Conservation (phyloP, 2,329 filamentous ascomycete species). For the Colletotrichum sp. region DNA sequence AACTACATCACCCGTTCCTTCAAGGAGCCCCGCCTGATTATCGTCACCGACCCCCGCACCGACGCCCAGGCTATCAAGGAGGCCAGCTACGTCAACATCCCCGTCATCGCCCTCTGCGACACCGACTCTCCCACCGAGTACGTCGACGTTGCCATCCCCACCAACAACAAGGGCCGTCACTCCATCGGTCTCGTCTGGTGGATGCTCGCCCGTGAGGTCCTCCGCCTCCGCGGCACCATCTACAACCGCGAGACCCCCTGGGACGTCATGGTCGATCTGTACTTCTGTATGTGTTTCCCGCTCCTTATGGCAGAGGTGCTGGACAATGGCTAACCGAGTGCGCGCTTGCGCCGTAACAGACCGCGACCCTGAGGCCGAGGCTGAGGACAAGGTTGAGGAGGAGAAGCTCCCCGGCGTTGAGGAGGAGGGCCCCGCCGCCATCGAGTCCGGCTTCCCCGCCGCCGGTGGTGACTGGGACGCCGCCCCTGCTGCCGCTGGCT, state of each 20-base stretch:
- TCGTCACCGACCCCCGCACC: constrained; percentile 99
- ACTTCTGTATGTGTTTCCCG: constrained; percentile 77
- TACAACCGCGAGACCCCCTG: constrained; percentile 95
- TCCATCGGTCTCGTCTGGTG: constrained; percentile 99
- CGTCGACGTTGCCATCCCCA: constrained; percentile 99
- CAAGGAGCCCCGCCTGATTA: constrained; percentile 99
- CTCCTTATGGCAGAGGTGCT: neutral
- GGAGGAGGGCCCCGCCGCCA: constrained; percentile 79
- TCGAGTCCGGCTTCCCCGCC: constrained; percentile 78
- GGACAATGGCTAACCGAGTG: neutral
- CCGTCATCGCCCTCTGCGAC: constrained; percentile 98
- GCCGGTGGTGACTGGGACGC: constrained; percentile 85
- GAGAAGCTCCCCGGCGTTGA: constrained; percentile 90
- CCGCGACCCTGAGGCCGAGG: constrained; percentile 99
- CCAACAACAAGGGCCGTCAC: constrained; percentile 99
- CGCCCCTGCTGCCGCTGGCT: constrained; percentile 69
- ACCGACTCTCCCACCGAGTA: constrained; percentile 99
- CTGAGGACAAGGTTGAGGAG: constrained; percentile 95
- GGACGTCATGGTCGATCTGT: constrained; percentile 99
- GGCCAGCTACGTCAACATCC: constrained; percentile 99
- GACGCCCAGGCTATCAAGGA: constrained; percentile 99
- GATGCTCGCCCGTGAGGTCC: constrained; percentile 99
- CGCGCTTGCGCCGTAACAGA: constrained; percentile 47
- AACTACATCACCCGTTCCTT: constrained; percentile 99
- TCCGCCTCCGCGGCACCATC: constrained; percentile 97